Evolutionary conservation across 768 basidiomycete genomes (phyloP).

Genomic region (Boletus vinaceobasis): DNA sequence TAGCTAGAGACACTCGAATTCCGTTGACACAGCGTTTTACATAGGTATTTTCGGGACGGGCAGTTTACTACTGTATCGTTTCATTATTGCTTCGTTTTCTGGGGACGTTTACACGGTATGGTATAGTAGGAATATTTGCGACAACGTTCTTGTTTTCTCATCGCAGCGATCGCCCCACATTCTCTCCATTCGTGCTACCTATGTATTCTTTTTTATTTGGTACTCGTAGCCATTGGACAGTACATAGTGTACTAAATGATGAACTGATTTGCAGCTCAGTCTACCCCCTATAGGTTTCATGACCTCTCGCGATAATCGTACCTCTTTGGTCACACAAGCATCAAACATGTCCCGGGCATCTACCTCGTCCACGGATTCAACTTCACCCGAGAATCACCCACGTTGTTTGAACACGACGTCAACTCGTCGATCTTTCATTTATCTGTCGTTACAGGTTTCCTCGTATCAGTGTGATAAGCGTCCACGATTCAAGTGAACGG

Average conservation of each 20-base stretch:
- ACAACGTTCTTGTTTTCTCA: no score
- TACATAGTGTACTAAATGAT: neutral
- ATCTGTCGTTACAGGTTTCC: neutral
- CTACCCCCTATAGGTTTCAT: constrained; percentile 38
- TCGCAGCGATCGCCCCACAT: no score
- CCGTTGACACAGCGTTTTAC: no score
- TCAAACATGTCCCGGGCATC: no score
- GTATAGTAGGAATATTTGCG: neutral
- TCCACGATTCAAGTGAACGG: neutral
- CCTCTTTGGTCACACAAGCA: constrained; percentile 28
- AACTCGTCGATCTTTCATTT: no score
- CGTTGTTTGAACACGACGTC: no score
- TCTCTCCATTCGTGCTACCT: no score
- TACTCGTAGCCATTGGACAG: neutral
- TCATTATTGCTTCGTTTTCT: neutral
- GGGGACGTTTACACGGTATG: neutral
- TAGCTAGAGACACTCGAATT: no score
- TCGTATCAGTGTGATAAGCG: neutral
- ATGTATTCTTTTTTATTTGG: neutral
- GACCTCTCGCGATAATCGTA: constrained; percentile 36
- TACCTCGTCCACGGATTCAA: no score
- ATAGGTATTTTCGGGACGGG: no score
- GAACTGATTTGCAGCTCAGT: constrained; percentile 10
- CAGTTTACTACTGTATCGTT: neutral
- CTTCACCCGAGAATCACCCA: no score